Percentiles rank a stretch among this genome's conserved stretches.
Conservation (phyloP, 2,329 filamentous ascomycete species). For the Aphanocladium album region DNA sequence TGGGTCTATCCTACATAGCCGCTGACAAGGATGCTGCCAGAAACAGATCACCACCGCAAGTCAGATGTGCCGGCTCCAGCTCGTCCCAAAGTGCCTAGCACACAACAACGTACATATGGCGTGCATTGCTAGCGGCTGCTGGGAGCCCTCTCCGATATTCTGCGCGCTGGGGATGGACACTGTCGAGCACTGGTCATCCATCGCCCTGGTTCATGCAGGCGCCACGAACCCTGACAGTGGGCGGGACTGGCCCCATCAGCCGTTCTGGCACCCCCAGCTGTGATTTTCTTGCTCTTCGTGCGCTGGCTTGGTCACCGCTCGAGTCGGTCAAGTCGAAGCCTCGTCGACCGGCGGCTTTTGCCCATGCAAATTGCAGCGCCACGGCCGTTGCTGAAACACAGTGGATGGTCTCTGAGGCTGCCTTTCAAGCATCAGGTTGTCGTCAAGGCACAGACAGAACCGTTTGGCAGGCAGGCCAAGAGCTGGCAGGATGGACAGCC, state of each 20-base stretch:
- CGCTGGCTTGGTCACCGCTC: background rate
- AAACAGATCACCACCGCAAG: conserved; percentile 11
- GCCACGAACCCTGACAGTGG: conserved; percentile 12
- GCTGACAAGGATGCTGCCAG: conserved; percentile 10
- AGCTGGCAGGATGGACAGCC: background rate
- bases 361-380: background rate
- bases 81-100: conserved; percentile 9
- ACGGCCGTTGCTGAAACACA: background rate
- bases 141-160: background rate
- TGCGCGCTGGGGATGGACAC: background rate
- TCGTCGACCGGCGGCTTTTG: background rate
- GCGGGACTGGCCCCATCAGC: conserved; percentile 8
- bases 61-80: conserved; percentile 12
- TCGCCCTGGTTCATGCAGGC: conserved; percentile 13
- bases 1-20: conserved; percentile 7
- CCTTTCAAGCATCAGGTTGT: background rate
- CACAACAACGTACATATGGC: conserved; percentile 11
- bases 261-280: conserved; percentile 10
- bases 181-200: background rate
- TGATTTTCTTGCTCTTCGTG: background rate
- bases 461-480: background rate
- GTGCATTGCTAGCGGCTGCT: conserved; percentile 9
- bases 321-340: background rate
- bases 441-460: background rate
- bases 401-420: background rate